Base-by-base conservation (phyloP, 176 grass and related monocot species). In the Poa pratensis region DNA sequence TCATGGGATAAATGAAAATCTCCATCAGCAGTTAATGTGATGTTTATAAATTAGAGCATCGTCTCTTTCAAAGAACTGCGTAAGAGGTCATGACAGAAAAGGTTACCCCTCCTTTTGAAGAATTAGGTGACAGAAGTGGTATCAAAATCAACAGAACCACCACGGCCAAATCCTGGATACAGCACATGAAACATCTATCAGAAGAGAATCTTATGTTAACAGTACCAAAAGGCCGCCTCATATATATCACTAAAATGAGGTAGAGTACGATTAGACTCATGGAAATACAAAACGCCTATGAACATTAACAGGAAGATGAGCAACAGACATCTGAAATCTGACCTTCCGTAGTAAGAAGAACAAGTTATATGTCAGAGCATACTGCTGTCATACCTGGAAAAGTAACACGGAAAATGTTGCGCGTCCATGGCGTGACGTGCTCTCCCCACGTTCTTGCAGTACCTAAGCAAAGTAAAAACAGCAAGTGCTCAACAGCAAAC, bases 21-120 rank as follows among this genome's bases (percentile, higher is more conserved):
- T 35, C 62, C 23, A 64, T 55, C 66, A 66, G 10, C 30, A 66
- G 20, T 51, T 50, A 22, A 76, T 24, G 15, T 53, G 20, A 34
- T 75, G 42, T 34, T 17, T 49, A 63, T 83, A 81, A 12, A 65
- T 8, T 32, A 65, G 62, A 65, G 62, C 46, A 80, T 80, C 32
- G 49, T 22, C 24, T 46, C 53, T 81, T 81, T 53, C 2, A 48
- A 83, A 49, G 30, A 64, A 63, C 62, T 59, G 14, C 55, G 22
- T 55, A 51, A 28, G 87, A 35, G n/a, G 79, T 8, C 12, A 62
- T 54, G 83, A 55, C 35, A 78, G 87, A 82, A 89, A 85, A 92
- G 10, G 9, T 86, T 99, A 99, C 96, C 96, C 96, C 96, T 96
- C 96, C 96, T 96, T 94, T 96, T 39, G 96, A 99, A 74, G 96